Conservation (phyloP, 202 grass and related monocot species). For the Cymbopogon flexuosus region DNA sequence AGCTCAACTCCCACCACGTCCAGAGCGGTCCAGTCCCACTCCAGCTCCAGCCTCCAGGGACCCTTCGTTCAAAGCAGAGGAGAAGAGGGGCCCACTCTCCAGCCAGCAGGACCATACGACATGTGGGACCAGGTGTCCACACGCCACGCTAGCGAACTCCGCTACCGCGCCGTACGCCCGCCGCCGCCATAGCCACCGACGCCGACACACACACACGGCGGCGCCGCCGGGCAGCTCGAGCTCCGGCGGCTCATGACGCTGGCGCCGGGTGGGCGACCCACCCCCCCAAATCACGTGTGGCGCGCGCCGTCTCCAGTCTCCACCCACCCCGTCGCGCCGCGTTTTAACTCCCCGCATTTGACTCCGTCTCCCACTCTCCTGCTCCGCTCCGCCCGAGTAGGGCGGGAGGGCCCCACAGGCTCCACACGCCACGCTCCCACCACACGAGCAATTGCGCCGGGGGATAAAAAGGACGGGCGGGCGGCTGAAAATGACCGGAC, state of each 20-base stretch:
- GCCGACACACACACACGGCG: background rate
- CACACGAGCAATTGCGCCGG: conserved; percentile 49
- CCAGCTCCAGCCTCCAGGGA: background rate
- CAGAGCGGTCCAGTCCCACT: background rate
- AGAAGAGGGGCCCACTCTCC: background rate
- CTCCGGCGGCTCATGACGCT: background rate
- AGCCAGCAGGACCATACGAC: background rate
- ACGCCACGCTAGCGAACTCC: background rate
- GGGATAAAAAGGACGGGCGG: conserved; percentile 35
- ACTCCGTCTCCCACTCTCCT: conserved; percentile 9
- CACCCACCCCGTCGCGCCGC: background rate
- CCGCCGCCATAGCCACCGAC: background rate
- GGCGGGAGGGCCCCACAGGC: background rate
- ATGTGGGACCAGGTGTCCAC: background rate
- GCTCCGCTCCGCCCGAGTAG: background rate
- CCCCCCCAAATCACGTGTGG: conserved; percentile 9
- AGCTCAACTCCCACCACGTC: background rate
- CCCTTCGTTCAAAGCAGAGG: background rate
- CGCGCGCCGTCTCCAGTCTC: background rate
- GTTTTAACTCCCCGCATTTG: conserved; percentile 38
- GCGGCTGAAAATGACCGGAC: conserved; percentile 13
- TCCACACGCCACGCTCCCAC: conserved; percentile 44
- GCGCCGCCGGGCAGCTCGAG: background rate
- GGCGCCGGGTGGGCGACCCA: background rate
- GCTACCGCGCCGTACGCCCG: background rate